Base-by-base conservation (phyloP, 495 filamentous ascomycete species). In the Amniculicola lignicola region DNA sequence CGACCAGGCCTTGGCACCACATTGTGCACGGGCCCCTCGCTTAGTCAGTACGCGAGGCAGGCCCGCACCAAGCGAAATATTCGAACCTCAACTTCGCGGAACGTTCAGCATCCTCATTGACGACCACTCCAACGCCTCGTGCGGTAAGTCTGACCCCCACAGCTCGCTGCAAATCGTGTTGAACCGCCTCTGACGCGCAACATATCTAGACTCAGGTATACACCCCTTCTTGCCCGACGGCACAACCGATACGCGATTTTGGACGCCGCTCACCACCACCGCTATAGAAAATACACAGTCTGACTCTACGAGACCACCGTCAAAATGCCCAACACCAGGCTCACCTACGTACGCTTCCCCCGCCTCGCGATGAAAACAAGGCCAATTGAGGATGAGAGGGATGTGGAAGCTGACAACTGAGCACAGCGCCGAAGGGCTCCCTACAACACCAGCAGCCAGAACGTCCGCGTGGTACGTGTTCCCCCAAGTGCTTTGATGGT, bases 371-470 rank as follows among this genome's bases (percentile, higher is more conserved):
- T 16, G 27, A 47, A 24, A 39, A 22, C 6, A 25, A n/a, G 37
- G 62, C 31, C 2, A 55, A 41, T 6, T 36, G 44, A 41, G 24
- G 16, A 18, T 23, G 51, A 11, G 46, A n/a, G n/a, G n/a, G n/a
- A n/a, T n/a, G 16, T 57, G 39, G 44, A 48, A 16, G 39, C 52
- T 57, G 39, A 61, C 49, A 37, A 18, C 7, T 31, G 27, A 36
- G 65, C 89, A 86, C 67, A 61, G 57, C 50, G 57, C 51, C 59
- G 59, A 49, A n/a, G 59, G 19, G 52, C 51, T 3, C 59, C 59
- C 1, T 97, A 96, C 85, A 96, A 96, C 81, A 96, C 92, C 76
- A 79, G 82, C 73, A 93, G 88, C 70, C 96, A 98, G 87, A 90
- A 88, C 78, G 90, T 92, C 73, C 88, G 93, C 72, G 81, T 96